Evolutionary conservation across 371 early-diverging fungal species (phyloP).

Genomic region (Mortierella sp.): DNA sequence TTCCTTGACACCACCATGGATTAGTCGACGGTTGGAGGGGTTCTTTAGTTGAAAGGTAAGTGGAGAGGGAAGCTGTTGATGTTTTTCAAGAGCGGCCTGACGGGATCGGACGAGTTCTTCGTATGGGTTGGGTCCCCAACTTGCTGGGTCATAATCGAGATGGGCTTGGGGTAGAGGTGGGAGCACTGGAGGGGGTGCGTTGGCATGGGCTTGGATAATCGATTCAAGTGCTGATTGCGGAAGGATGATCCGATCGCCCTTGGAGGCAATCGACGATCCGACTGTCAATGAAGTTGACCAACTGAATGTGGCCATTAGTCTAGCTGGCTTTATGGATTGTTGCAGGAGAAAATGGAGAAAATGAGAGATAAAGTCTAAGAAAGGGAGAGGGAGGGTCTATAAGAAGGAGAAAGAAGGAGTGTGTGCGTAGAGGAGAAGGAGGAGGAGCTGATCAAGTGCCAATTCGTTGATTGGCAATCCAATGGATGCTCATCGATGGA

Average conservation of each 20-base stretch:
- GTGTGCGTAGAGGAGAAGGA: too few species aligned
- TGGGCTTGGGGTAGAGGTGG: slow-evolving; percentile 6
- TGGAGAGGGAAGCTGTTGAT: slow-evolving; percentile 68
- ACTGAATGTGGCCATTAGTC: slow-evolving; percentile 10
- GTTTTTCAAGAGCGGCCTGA: background rate
- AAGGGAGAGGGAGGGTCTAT: too few species aligned
- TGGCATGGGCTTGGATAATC: slow-evolving; percentile 52
- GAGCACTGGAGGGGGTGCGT: slow-evolving; percentile 17
- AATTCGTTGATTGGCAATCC: too few species aligned
- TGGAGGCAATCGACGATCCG: slow-evolving; percentile 13
- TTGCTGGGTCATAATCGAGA: slow-evolving; percentile 37
- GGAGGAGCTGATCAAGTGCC: too few species aligned
- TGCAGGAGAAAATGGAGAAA: too few species aligned
- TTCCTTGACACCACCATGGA: slow-evolving; percentile 83
- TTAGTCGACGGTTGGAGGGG: slow-evolving; percentile 55
- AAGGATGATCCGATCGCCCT: slow-evolving; percentile 74
- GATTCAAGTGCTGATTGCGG: slow-evolving; percentile 69
- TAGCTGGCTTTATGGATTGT: too few species aligned
- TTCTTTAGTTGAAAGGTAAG: slow-evolving; percentile 74
- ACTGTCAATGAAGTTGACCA: slow-evolving; percentile 42
- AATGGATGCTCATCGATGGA: too few species aligned
- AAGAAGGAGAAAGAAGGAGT: too few species aligned
- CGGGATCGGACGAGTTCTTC: background rate
- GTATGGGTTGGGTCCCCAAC: slow-evolving; percentile 23
- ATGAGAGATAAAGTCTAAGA: too few species aligned